These are phyloP conservation scores for Rhazya stricta DNA, from an alignment of 257 asterid genomes.

Conservation along the genomic window DNA sequence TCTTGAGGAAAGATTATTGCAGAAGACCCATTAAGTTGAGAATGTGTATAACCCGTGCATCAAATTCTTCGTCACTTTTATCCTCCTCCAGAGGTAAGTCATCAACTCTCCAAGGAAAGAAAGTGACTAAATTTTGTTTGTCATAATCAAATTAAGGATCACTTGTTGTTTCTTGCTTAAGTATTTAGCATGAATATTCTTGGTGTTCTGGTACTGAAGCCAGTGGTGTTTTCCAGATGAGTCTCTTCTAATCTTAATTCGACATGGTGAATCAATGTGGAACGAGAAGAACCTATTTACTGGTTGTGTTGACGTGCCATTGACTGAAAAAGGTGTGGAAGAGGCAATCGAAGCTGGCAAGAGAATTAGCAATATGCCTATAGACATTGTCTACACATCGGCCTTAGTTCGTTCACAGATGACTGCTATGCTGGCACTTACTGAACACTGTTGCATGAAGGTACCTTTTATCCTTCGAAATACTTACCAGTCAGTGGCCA, in stretches of 20 bases:
- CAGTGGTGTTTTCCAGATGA: slow-evolving; percentile 40
- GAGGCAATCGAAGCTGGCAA: slow-evolving; percentile 96
- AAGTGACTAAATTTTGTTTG: slow-evolving; percentile 37
- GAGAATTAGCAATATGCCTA: slow-evolving; percentile 66
- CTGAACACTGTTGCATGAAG: slow-evolving; percentile 78
- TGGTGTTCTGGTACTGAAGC: slow-evolving; percentile 7
- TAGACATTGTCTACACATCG: slow-evolving; percentile 74
- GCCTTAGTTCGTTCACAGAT: slow-evolving; percentile 87
- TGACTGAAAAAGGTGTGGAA: slow-evolving; percentile 71
- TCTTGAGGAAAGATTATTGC: slow-evolving; percentile 17
- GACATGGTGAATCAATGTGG: slow-evolving; percentile 99
- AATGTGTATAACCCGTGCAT: not conserved
- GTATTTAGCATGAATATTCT: not conserved
- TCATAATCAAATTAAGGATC: not conserved
- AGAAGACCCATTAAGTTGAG: slow-evolving; percentile 13
- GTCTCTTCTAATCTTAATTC: slow-evolving; percentile 62
- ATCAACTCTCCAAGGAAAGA: slow-evolving; percentile 23
- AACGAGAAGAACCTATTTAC: slow-evolving; percentile 89
- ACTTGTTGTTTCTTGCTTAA: not conserved
- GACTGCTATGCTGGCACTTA: slow-evolving; percentile 94
- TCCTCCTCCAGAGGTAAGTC: slow-evolving; percentile 18
- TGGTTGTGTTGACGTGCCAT: slow-evolving; percentile 91
- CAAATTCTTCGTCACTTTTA: slow-evolving; percentile 18
- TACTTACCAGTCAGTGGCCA: not conserved
- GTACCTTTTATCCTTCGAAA: slow-evolving; percentile 24